phyloP scores from a whole-genome alignment of 148 eudicot species.

The Chenopodium album region DNA sequence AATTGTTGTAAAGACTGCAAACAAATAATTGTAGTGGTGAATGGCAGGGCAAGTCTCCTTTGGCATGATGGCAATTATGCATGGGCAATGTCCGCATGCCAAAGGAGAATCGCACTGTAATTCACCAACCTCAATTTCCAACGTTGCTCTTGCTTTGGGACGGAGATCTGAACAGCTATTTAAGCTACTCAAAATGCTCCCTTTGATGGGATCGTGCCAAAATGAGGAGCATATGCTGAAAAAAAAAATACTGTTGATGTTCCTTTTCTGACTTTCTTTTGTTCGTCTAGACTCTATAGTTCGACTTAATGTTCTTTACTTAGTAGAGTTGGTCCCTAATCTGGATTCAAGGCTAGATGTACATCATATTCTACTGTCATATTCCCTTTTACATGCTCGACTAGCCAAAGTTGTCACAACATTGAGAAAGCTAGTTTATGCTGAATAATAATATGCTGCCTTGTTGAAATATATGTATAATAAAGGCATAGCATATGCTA shows the following conservation, averaged over 20 bases:
- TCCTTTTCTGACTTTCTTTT: background rate
- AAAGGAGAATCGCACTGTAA: slow-evolving; percentile 36
- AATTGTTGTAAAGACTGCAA: background rate
- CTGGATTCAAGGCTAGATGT: no score
- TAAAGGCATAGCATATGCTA: slow-evolving; percentile 13
- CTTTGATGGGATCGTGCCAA: background rate
- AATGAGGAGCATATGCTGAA: slow-evolving; percentile 12
- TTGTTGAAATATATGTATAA: background rate
- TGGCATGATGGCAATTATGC: slow-evolving; percentile 25
- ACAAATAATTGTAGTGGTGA: background rate
- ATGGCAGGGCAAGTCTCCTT: slow-evolving; percentile 39
- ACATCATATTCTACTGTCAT: background rate
- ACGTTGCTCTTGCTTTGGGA: background rate
- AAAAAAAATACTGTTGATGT: background rate
- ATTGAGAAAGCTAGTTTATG: background rate
- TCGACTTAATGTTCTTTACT: no score
- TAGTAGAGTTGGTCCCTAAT: no score
- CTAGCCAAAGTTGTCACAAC: background rate
- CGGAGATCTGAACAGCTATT: background rate
- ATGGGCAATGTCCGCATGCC: slow-evolving; percentile 8
- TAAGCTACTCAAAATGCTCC: background rate
- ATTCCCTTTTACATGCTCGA: background rate
- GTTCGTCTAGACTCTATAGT: no score
- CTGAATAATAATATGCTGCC: background rate
- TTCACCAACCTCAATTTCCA: slow-evolving; percentile 18